Evolutionary conservation across 768 basidiomycete genomes (phyloP).

Genomic region (Butyriboletus loyo): DNA sequence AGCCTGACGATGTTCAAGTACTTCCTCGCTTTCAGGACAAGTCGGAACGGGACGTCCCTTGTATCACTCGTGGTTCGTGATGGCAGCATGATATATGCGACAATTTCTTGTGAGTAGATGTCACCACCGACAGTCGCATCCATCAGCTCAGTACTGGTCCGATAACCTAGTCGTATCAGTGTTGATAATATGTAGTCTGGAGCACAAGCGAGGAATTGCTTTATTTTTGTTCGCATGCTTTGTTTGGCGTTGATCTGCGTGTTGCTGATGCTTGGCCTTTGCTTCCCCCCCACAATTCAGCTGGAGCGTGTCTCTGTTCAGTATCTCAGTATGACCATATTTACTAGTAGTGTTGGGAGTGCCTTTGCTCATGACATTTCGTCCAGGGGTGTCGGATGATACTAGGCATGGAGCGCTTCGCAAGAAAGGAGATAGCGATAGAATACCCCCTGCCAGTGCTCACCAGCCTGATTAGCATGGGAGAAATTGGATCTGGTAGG

Average conservation of each 20-base stretch:
- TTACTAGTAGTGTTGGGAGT: background rate
- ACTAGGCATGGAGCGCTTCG: constrained; percentile 20
- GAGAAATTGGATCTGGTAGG: background rate
- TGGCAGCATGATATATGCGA: constrained; percentile 6
- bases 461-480: constrained; percentile 8
- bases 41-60: constrained; percentile 19
- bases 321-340: constrained; percentile 10
- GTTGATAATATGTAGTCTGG: background rate
- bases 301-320: constrained; percentile 14
- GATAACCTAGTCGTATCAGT: constrained; percentile 6
- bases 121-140: background rate
- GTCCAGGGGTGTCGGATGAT: constrained; percentile 28
- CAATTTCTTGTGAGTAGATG: constrained; percentile 3
- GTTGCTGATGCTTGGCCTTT: background rate
- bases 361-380: background rate
- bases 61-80: constrained; percentile 20
- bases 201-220: background rate
- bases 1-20: constrained; percentile 22
- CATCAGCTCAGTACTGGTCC: background rate
- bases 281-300: background rate
- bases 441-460: background rate
- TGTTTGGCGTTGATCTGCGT: background rate
- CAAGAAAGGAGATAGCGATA: background rate
- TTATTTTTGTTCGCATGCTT: constrained; percentile 1
- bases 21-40: constrained; percentile 8